A percentile compares a stretch with the other conserved stretches of the same genome.
These are phyloP conservation scores for Daphne laureola DNA, from an alignment of 441 rosid species.

Conservation along the genomic window DNA sequence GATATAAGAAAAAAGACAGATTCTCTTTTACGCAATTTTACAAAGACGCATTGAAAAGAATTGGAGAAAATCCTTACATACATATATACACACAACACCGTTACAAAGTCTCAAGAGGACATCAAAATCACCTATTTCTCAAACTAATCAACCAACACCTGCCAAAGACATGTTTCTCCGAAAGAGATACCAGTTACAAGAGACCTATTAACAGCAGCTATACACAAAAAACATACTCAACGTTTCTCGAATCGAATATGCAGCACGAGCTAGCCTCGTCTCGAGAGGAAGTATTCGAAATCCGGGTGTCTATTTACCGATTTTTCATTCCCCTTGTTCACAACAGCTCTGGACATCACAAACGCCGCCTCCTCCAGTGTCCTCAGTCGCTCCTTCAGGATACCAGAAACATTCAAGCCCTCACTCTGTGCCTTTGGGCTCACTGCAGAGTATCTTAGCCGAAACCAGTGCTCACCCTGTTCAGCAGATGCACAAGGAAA, in stretches of 20 bases:
- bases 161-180: too few relatives aligned
- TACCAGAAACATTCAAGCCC: conserved; percentile 20
- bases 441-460: conserved; percentile 20
- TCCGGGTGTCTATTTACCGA: conserved; percentile 42
- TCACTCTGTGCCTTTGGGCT: conserved; percentile 17
- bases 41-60: too few relatives aligned
- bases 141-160: too few relatives aligned
- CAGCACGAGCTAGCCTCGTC: conserved; percentile 18
- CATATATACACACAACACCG: too few relatives aligned
- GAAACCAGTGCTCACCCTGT: conserved; percentile 58
- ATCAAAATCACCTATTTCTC: too few relatives aligned
- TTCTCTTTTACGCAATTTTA: too few relatives aligned
- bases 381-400: conserved; percentile 41
- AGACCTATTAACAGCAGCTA: too few relatives aligned
- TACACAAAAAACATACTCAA: too few relatives aligned
- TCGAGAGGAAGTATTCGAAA: conserved; percentile 43
- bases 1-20: too few relatives aligned
- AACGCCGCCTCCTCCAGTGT: conserved; percentile 43
- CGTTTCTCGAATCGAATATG: background rate
- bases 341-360: conserved; percentile 39
- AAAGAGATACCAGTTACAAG: too few relatives aligned
- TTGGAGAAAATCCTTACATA: too few relatives aligned
- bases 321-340: conserved; percentile 26
- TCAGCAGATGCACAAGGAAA: background rate
- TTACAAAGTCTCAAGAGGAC: too few relatives aligned